Conservation (phyloP, 768 basidiomycete genomes). For the Lanmaoa pseudosensibilis region DNA sequence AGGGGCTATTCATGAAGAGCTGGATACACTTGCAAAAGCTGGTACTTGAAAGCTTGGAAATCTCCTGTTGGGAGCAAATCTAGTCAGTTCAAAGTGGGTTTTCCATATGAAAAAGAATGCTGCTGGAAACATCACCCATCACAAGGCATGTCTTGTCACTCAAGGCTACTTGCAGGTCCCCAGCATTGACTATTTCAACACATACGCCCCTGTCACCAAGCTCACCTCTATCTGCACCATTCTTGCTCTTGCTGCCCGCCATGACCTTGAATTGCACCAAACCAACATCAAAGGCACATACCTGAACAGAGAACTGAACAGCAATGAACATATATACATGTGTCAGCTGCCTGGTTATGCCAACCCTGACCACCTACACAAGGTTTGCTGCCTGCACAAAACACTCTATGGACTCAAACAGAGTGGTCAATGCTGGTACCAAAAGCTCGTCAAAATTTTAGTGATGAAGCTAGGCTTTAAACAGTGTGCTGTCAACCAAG, state of each 20-base stretch:
- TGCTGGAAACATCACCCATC: fast-evolving
- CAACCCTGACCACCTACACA: not conserved
- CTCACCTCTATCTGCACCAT: too few species aligned
- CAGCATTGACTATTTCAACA: too few species aligned
- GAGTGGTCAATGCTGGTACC: not conserved
- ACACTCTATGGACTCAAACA: too few species aligned
- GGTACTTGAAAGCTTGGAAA: not conserved
- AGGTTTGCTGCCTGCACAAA: not conserved
- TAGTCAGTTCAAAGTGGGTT: not conserved
- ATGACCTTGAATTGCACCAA: too few species aligned
- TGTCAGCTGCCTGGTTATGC: not conserved
- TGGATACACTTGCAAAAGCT: not conserved
- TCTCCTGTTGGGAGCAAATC: too few species aligned
- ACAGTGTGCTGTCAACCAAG: not conserved
- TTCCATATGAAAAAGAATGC: not conserved
- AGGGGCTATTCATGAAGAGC: not conserved
- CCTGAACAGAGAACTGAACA: not conserved
- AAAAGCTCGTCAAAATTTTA: not conserved
- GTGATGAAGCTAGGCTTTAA: not conserved
- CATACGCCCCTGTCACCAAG: too few species aligned
- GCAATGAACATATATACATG: not conserved
- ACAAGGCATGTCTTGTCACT: not conserved
- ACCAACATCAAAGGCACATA: not conserved
- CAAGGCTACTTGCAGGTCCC: not conserved
- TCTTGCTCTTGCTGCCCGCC: too few species aligned